These are phyloP conservation scores for Pythium aphanidermatum DNA, from an alignment of 352 stramenopile species.

Conservation along the genomic window DNA sequence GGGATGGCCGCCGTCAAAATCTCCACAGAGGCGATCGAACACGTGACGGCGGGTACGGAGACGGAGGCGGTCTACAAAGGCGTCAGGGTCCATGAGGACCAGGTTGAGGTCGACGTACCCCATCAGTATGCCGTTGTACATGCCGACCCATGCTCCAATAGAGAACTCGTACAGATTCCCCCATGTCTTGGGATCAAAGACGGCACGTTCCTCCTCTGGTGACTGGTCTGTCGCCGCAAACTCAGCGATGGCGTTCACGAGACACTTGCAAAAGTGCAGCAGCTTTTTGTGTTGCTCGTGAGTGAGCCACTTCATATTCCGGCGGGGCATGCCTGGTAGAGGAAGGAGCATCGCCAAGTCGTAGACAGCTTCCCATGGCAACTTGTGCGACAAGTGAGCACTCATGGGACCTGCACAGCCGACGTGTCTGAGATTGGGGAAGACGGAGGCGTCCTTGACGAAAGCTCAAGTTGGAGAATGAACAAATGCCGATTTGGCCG, in stretches of 20 bases:
- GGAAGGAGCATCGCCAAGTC: conserved; percentile 8
- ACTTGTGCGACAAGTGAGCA: conserved; percentile 21
- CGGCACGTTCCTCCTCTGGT: conserved; percentile 17
- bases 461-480: too few relatives aligned
- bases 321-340: background rate
- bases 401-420: conserved; percentile 9
- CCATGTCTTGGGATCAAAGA: conserved; percentile 22
- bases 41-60: background rate
- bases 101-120: conserved; percentile 32
- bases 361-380: conserved; percentile 23
- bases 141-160: too few relatives aligned
- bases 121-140: conserved; percentile 16
- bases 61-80: conserved; percentile 18
- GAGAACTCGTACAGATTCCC: background rate
- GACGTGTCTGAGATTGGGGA: background rate
- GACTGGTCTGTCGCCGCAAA: conserved; percentile 21
- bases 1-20: background rate
- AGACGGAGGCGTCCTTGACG: too few relatives aligned
- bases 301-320: background rate
- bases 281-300: conserved; percentile 18
- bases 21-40: background rate
- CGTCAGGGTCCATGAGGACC: conserved; percentile 21
- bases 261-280: conserved; percentile 22
- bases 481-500: too few relatives aligned
- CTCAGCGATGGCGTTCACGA: conserved; percentile 20